These are phyloP conservation scores for Phalaenopsis equestris DNA, from an alignment of 106 monocot genomes.

Conservation along the genomic window DNA sequence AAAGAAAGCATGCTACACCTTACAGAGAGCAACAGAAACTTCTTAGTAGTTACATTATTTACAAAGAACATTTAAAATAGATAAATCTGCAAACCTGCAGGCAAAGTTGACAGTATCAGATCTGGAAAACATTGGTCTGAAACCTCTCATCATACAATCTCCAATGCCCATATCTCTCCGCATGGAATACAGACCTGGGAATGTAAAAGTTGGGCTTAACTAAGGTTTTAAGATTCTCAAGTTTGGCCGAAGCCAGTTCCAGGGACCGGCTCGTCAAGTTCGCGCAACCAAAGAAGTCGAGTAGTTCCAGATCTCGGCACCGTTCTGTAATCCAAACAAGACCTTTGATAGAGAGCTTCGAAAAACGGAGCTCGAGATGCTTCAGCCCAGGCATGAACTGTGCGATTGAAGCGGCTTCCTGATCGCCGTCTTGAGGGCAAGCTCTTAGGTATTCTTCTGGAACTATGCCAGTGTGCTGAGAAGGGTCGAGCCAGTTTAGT, in stretches of 20 bases:
- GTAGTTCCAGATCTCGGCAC: conserved; percentile 48
- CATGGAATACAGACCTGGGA: conserved; percentile 69
- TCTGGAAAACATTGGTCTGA: conserved; percentile 95
- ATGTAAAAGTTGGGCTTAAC: conserved; percentile 86
- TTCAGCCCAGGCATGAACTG: conserved; percentile 66
- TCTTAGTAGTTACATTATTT: no score
- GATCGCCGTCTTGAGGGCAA: conserved; percentile 84
- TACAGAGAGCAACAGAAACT: no score
- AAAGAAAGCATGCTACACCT: no score
- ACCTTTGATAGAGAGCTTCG: conserved; percentile 48
- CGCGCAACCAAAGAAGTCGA: conserved; percentile 81
- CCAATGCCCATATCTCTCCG: conserved; percentile 91
- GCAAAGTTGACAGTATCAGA: conserved; percentile 22
- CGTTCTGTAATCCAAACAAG: conserved; percentile 45
- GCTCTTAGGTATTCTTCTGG: conserved; percentile 62
- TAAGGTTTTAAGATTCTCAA: conserved; percentile 48
- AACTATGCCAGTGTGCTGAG: conserved; percentile 76
- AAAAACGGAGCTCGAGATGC: conserved; percentile 79
- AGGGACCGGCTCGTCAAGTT: conserved; percentile 75
- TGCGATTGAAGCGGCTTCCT: conserved; percentile 54
- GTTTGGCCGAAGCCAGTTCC: conserved; percentile 51
- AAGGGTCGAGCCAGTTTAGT: conserved; percentile 93
- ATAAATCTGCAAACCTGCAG: not conserved
- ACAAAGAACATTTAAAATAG: not conserved
- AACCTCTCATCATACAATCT: conserved; percentile 91